These are phyloP conservation scores for Neopestalotiopsis sp. DNA, from an alignment of 2,329 filamentous ascomycete genomes.

Conservation along the genomic window DNA sequence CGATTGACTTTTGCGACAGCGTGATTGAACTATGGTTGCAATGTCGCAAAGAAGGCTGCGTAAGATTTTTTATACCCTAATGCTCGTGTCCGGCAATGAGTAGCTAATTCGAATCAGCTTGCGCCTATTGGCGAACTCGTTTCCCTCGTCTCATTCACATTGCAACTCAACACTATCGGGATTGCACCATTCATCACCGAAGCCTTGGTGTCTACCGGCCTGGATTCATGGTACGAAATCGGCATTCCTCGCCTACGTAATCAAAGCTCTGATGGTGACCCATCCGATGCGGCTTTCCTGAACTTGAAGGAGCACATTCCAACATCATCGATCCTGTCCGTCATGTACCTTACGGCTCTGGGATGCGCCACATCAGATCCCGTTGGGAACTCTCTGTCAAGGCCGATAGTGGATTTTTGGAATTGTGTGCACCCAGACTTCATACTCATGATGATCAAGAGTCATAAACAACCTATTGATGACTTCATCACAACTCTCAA, in stretches of 20 bases:
- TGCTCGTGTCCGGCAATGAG: background rate
- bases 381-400: conserved; percentile 25
- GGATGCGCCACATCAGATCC: conserved; percentile 56
- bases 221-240: conserved; percentile 65
- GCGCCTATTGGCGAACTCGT: conserved; percentile 70
- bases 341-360: conserved; percentile 69
- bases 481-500: conserved; percentile 70
- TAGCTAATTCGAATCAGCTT: conserved; percentile 40
- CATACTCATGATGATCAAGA: conserved; percentile 68
- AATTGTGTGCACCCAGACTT: conserved; percentile 69
- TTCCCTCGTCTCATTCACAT: conserved; percentile 38
- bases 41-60: conserved; percentile 65
- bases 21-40: conserved; percentile 72
- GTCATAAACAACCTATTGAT: conserved; percentile 66
- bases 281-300: conserved; percentile 47
- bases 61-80: conserved; percentile 27
- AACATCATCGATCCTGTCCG: conserved; percentile 65
- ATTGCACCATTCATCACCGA: conserved; percentile 66
- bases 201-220: conserved; percentile 59
- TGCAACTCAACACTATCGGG: conserved; percentile 39
- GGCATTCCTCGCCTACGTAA: conserved; percentile 62
- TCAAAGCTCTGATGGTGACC: conserved; percentile 48
- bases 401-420: conserved; percentile 65
- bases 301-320: conserved; percentile 63
- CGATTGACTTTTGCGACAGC: conserved; percentile 68